Conservation (phyloP, 345 rosid genomes). For the Rhodamnia argentea region DNA sequence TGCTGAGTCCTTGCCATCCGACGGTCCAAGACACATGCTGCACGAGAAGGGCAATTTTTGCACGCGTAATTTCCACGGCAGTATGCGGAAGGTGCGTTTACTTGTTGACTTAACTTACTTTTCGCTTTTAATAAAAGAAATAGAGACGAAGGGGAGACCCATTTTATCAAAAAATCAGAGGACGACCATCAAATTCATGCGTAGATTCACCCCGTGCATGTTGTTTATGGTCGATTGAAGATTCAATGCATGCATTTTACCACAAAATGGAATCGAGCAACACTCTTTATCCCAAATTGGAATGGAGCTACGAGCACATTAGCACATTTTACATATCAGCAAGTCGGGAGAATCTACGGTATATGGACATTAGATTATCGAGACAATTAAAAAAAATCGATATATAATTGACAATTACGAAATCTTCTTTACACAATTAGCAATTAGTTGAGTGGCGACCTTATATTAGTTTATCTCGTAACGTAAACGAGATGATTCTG, state of each 20-base stretch:
- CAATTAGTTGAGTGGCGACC: background rate
- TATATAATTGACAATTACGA: no score
- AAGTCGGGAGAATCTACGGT: accelerated
- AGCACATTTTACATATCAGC: background rate
- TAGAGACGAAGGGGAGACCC: no score
- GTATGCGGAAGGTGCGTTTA: accelerated
- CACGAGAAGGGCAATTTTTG: background rate
- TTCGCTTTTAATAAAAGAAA: no score
- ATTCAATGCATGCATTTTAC: accelerated
- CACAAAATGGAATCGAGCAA: accelerated
- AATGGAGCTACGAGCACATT: background rate
- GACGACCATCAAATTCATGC: background rate
- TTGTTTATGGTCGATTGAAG: background rate
- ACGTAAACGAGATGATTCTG: background rate
- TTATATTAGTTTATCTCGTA: no score
- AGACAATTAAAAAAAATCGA: background rate
- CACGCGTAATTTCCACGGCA: background rate
- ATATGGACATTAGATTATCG: background rate
- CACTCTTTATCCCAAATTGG: background rate
- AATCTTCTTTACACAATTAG: no score
- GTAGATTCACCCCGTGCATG: background rate
- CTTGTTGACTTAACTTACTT: background rate
- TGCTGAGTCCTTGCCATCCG: background rate
- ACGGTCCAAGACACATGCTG: accelerated
- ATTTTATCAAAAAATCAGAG: background rate